Base-by-base conservation (phyloP, 164 flowering plant species). In the Vitis rotundifolia region DNA sequence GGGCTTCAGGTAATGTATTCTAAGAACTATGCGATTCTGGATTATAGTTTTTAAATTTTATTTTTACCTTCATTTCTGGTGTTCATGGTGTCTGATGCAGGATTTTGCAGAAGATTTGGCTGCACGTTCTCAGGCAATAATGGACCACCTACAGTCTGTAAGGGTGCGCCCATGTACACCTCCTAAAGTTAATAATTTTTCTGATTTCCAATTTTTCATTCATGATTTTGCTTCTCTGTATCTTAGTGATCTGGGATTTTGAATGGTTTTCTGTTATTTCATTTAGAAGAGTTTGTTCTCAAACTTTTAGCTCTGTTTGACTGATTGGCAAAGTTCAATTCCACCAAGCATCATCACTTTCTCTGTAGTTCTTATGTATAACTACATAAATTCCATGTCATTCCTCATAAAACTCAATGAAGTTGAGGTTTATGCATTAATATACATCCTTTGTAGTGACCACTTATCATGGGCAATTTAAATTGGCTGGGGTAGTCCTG, bases 41-140 rank as follows among this genome's bases (percentile, higher is more conserved):
- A 1, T 28, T 50, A 15, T 8, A 3, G 11, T n/a, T 44, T 22
- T 56, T 49, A n/a, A 44, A 8, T 31, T 15, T 75, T 19, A 64
- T 29, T 10, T 22, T 16, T 19, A 63, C n/a, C 49, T 19, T 15
- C 10, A 13, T 50, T 22, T 70, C n/a, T 68, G 53, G 10, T 74
- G 66, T 59, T 74, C 28, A 67, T 53, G n/a, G 48, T 49, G 9
- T 70, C 55, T 80, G 72, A 4, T 78, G 66, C 79, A 95, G 99
- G 98, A 95, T 68, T 90, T 95, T 75, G 75, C 86, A 22, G 97
- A 95, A 80, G 89, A 89, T 77, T 65, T 95, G 22, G 90, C 93
- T 71, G 76, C 78, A 61, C 88, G 87, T 47, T 87, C 99, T 57
- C 91, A 88, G 61, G 84, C 83, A 60, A 62, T 93, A 51, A 59